Base-by-base conservation (phyloP, 148 eudicot genomes). In the Fagopyrum esculentum region DNA sequence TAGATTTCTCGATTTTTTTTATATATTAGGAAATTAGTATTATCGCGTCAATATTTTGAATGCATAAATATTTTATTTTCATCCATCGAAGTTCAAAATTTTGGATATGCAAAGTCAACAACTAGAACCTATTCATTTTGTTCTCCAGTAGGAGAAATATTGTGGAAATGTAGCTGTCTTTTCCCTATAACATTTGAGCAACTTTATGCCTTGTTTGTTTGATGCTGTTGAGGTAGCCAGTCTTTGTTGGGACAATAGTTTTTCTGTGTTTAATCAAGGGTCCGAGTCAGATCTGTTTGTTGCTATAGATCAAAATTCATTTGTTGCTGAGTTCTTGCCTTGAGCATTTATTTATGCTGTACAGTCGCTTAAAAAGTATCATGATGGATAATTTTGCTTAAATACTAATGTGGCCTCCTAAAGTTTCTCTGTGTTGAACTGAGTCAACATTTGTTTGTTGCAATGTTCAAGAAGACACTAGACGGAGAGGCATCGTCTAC, bases 161-260 rank as follows among this genome's bases (percentile, higher is more conserved):
- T 30, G 40, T 60, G 66, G 66, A 60, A 60, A 22, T 26, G 10
- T 35, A 22, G 66, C 10, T 60, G 9, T 60, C 22, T 4, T 30
- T 60, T 63, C 35, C 45, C 69, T 63, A 22, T 63, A 22, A 44
- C 30, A 63, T 30, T 63, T 29, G 43, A 35, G 35, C 45, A 29
- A 63, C 69, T 35, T 63, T 63, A 63, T 30, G 35, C 69, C 69
- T 30, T 45, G 22, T 55, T 55, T n/a, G 22, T 55, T 55, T 55
- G 59, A 55, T 16, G 6, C n/a, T 55, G 19, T 16, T 55, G 59
- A 15, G 59, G 9, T 55, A 19, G 8, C 17, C 59, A 16, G 6
- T 17, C 6, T 55, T 55, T 15, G 2, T 55, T 15, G 52, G 52
- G 12, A 49, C 3, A 49, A 2, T 5, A 6, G 52, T 6, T 49